A percentile compares a stretch with the other conserved stretches of the same genome.
These are phyloP conservation scores for Ettlia oleoabundans DNA, from an alignment of 139 green algal species.

Conservation along the genomic window DNA sequence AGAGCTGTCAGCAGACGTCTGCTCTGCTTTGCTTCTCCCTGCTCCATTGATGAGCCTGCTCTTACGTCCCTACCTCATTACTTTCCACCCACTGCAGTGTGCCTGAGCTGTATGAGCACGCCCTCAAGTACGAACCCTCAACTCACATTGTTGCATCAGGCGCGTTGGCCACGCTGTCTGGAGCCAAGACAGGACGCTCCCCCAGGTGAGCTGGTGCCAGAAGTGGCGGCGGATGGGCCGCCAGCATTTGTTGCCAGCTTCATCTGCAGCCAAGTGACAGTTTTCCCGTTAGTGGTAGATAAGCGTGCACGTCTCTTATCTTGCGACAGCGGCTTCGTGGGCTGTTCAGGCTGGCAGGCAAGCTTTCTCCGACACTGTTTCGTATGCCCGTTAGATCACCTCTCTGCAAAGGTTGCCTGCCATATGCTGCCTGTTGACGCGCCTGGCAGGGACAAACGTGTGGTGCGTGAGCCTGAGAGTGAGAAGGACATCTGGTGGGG, in stretches of 20 bases:
- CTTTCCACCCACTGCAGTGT: background rate
- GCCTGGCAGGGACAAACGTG: conserved; percentile 88
- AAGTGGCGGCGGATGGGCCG: conserved; percentile 33
- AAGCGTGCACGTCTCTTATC: no score
- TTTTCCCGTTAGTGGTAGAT: no score
- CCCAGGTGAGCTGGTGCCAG: conserved; percentile 62
- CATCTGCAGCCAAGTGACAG: no score
- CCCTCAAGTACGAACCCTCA: conserved; percentile 74
- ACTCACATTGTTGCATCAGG: conserved; percentile 74
- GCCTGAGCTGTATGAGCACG: conserved; percentile 51
- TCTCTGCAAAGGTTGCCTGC: no score
- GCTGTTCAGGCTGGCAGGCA: no score
- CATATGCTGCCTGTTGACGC: conserved; percentile 77
- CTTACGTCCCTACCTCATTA: background rate
- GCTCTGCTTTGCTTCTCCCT: no score
- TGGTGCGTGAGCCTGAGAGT: conserved; percentile 83
- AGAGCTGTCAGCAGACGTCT: no score
- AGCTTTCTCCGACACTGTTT: no score
- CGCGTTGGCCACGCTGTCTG: conserved; percentile 81
- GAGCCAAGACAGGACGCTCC: conserved; percentile 89
- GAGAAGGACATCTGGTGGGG: conserved; percentile 88
- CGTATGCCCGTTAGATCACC: no score
- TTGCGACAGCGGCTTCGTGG: no score
- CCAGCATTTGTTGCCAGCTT: background rate
- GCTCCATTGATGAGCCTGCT: no score